Evolutionary conservation across 164 flowering plant genomes (phyloP).

Genomic region (Liriodendron chinense): DNA sequence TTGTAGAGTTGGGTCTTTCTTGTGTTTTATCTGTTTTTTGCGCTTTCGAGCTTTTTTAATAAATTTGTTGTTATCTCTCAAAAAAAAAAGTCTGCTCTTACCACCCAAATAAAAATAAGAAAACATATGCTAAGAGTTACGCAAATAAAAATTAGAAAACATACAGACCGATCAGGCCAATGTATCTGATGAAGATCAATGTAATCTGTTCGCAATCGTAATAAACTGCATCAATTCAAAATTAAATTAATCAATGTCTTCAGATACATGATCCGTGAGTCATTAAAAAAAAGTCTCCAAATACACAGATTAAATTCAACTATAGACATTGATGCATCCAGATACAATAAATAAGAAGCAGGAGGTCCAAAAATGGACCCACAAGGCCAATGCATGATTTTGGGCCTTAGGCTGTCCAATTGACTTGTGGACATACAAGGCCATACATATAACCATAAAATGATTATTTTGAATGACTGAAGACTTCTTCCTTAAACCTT

Average conservation of each 20-base stretch:
- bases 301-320: neutral
- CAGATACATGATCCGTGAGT: no score
- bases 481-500: no score
- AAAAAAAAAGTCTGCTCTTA: no score
- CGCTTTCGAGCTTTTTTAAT: no score
- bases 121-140: neutral
- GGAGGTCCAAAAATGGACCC: neutral
- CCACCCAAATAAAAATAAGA: no score
- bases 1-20: no score
- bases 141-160: slow-evolving; percentile 13
- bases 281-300: no score
- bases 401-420: neutral
- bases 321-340: neutral
- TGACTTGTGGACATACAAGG: neutral
- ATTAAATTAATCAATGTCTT: neutral
- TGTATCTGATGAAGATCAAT: slow-evolving; percentile 87
- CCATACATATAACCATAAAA: neutral
- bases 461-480: no score
- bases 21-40: no score
- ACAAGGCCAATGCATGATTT: neutral
- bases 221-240: slow-evolving; percentile 46
- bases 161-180: slow-evolving; percentile 94
- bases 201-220: slow-evolving; percentile 59
- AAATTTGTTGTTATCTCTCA: no score
- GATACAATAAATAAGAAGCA: neutral